Conservation (phyloP, 352 stramenopile species). For the Pythium sp. region DNA sequence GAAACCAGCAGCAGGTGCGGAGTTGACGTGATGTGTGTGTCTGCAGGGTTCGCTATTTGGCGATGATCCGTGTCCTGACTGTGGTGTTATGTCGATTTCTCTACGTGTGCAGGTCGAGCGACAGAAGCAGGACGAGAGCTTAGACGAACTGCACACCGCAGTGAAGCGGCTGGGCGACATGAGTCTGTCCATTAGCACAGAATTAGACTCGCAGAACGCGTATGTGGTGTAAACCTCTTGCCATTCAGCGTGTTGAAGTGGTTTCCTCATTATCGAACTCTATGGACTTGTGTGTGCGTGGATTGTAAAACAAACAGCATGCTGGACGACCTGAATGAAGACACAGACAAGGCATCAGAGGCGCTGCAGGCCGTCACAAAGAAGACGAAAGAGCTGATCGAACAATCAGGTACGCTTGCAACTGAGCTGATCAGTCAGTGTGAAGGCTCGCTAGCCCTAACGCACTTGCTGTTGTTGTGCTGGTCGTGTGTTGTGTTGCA, state of each 20-base stretch:
- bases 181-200: slow-evolving; percentile 81
- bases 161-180: slow-evolving; percentile 83
- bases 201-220: slow-evolving; percentile 81
- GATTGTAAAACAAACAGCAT: slow-evolving; percentile 44
- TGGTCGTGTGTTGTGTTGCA: not conserved
- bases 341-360: slow-evolving; percentile 81
- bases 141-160: slow-evolving; percentile 72
- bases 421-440: not conserved
- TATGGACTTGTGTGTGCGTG: not conserved
- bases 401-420: slow-evolving; percentile 50
- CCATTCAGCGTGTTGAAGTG: not conserved
- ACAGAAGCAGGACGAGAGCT: slow-evolving; percentile 81
- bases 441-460: not conserved
- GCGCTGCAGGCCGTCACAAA: slow-evolving; percentile 73
- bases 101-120: slow-evolving; percentile 39
- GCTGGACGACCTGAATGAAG: slow-evolving; percentile 80
- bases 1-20: slow-evolving; percentile 47
- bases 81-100: not conserved
- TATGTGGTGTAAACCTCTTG: slow-evolving; percentile 22
- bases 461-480: not conserved
- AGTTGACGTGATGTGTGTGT: not conserved
- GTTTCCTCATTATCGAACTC: not conserved
- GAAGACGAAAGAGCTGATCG: slow-evolving; percentile 85
- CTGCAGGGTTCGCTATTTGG: too few species aligned
- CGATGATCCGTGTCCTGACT: not conserved